Percentiles rank a stretch among this genome's conserved stretches.
Evolutionary conservation across 225 moss, liverwort and hornwort genomes (phyloP).

Genomic region (Climacium dendroides): DNA sequence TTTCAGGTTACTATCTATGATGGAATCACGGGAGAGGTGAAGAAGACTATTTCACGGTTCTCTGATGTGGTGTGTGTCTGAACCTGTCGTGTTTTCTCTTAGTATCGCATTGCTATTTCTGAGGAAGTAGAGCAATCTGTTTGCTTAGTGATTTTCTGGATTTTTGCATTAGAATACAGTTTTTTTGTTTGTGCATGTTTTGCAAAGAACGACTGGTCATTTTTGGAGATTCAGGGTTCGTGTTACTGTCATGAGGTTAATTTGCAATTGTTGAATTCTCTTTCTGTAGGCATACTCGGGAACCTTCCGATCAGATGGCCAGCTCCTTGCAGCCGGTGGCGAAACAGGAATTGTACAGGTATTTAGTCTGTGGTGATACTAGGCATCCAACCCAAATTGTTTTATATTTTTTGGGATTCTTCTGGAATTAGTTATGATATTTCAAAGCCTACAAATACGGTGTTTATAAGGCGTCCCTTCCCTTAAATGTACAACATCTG

Average conservation of each 20-base stretch:
- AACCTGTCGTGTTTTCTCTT: neutral
- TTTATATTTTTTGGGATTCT: neutral
- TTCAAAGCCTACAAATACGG: neutral
- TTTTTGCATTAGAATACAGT: neutral
- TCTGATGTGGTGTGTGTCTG: constrained; percentile 63
- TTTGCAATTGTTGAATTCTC: neutral
- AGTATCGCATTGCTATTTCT: too few relatives aligned
- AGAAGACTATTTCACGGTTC: constrained; percentile 73
- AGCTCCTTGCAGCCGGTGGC: constrained; percentile 86
- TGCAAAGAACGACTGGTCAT: neutral
- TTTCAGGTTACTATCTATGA: constrained; percentile 64
- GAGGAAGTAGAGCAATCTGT: neutral
- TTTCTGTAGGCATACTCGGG: constrained; percentile 71
- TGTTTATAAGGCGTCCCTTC: neutral
- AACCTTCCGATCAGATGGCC: constrained; percentile 79
- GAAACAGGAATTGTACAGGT: constrained; percentile 89
- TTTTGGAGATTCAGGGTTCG: neutral
- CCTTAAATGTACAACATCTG: neutral
- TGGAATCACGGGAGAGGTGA: constrained; percentile 65
- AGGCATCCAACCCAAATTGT: neutral
- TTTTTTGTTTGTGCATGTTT: neutral
- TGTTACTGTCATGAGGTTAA: neutral
- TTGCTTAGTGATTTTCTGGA: too few relatives aligned
- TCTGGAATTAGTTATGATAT: neutral
- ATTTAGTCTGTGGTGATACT: neutral